Evolutionary conservation across 306 rosid genomes (phyloP).

Genomic region (Malus sylvestris): DNA sequence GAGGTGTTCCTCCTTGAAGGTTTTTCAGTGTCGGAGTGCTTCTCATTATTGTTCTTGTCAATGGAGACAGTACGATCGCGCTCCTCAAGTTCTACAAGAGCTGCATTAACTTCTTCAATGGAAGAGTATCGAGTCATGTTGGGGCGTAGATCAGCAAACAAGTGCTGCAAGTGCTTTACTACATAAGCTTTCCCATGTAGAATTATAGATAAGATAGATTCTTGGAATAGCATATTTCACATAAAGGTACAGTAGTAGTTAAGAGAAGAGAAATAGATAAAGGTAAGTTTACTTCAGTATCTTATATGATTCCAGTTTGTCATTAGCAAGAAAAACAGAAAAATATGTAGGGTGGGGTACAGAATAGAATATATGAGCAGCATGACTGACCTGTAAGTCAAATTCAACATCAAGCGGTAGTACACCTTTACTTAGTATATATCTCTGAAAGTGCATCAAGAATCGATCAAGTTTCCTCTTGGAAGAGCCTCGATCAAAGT

Average conservation of each 20-base stretch:
- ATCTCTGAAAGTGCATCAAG: conserved; percentile 76
- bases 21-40: conserved; percentile 61
- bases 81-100: conserved; percentile 83
- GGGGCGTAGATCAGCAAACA: conserved; percentile 91
- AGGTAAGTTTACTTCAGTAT: not conserved
- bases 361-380: not conserved
- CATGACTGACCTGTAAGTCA: conserved; percentile 77
- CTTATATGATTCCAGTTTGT: not conserved
- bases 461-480: conserved; percentile 94
- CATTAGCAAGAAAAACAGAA: not conserved
- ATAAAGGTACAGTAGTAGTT: not conserved
- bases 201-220: not conserved
- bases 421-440: conserved; percentile 85
- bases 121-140: conserved; percentile 78
- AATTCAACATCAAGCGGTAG: conserved; percentile 88
- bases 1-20: conserved; percentile 44
- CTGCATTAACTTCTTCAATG: conserved; percentile 79
- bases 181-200: conserved; percentile 3
- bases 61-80: conserved; percentile 49
- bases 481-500: conserved; percentile 96
- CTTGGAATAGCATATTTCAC: conserved; percentile 7
- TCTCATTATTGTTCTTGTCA: conserved; percentile 68
- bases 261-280: not conserved
- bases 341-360: not conserved
- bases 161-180: conserved; percentile 48